Evolutionary conservation across 805 yeast species (phyloP), one percentile per base, ranked within the genome.

Genomic region (Clavispora phyllophila): DNA sequence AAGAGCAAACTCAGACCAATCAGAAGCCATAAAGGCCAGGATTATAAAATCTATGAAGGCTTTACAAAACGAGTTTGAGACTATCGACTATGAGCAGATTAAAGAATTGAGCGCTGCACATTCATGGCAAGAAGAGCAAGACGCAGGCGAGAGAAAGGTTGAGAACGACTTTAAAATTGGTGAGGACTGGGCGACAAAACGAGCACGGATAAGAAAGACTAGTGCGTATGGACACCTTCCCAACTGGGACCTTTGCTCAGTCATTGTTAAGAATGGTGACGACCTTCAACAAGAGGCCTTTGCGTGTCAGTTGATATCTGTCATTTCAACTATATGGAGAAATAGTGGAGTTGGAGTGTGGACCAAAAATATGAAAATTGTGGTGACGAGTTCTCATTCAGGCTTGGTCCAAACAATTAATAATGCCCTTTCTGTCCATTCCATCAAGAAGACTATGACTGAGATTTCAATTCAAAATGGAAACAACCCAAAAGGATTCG

Each of bases 221-320:
- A 86, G 96, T 39, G 78, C 80, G 8, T 89, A 72, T 57, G 99
- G 99, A 0, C 93, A 89, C 57, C 62, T 85, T 25, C 86, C 84
- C 20, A 86, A 88, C 59, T 93, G 99, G 99, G 97, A 93, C 48
- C 62, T 93, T 31, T 88, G 91, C 51, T 90, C 97, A 0, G 96
- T 91, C 2, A 93, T 93, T 58, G 96, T 95, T 10, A 93, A 93
- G 58, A 91, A 96, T 24, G 99, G 99, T 27, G 91, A 86, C 56
- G 99, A 93, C 65, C 63, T 93, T 40, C 85, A 96, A 19, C 99
- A 93, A 60, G 99, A 93, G 62, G 96, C 99, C 0, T 89, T 93
- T 71, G 99, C 99, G 0, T 89, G 96, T 49, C 99, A 93, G 61
- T 62, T 93, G 35, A 91, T 93, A 40, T 84, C 85, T 47, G 84